Base-by-base conservation (phyloP, 352 stramenopile species). In the Phytophthora multivora region DNA sequence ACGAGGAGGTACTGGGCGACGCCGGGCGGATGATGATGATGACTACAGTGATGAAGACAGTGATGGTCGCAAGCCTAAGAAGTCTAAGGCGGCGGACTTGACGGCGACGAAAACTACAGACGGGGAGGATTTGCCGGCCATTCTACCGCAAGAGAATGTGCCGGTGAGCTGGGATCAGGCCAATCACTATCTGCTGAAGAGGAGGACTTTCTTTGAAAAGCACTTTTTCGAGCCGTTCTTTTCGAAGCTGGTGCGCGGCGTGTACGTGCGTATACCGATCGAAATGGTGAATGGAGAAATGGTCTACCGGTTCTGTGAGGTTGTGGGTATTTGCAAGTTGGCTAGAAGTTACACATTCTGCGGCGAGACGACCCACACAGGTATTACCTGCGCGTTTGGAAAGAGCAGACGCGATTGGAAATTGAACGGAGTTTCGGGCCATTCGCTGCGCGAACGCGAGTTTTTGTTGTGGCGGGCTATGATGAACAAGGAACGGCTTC, bases 211-310 rank as follows among this genome's bases (percentile, higher is more conserved):
- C 47, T 93, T 95, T 50, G 86, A 95, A 36, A 92, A 95, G 60
- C 63, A 93, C 59, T 95, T 88, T 46, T 95, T 93, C 55, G 86
- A 95, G 73, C 86, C 86, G 7, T 95, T 77, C 59, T 95, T 95
- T 47, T 67, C 88, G 38, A 84, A 89, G 62, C 63, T 95, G 9
- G 83, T 95, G 23, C 78, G 79, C 30, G 86, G 86, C 15, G 68
- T 90, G 36, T 93, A 91, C 54, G 83, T 91, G 18, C 79, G 79
- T 21, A 68, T 93, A 11, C 83, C 83, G 21, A 89, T 95, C 25
- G 75, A 76, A 25, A 72, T 84, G 19, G 76, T 88, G 19, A 80
- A 94, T 35, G 84, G 83, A 21, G 80, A 89, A 49, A 91, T 86
- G 78, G 73, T 95, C 2, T 95, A 95, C 52, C 84, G 86, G 31